Base-by-base conservation (phyloP, 805 yeast genomes). In the Debaryomyces hansenii region DNA sequence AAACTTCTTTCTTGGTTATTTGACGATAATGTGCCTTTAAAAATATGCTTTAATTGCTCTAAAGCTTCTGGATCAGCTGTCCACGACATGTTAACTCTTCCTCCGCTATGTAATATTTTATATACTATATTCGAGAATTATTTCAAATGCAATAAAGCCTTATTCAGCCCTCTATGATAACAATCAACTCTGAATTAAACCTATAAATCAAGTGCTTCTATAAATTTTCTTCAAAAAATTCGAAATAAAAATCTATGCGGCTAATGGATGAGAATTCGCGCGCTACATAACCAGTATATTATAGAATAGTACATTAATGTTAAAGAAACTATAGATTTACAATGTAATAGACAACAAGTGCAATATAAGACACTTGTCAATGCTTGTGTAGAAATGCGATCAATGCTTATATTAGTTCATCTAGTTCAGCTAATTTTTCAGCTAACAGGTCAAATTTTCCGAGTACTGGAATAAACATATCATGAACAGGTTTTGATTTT, bases 21-120 rank as follows among this genome's bases (percentile, higher is more conserved):
- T 10, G 85, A 66, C 2, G 94, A 83, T 52, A 88, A 72, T 2
- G 96, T 81, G n/a, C 88, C 88, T 40, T 77, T 74, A 50, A 91
- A 75, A 21, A 90, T 82, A 16, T 72, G 67, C 41, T 80, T 79
- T 49, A 91, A 74, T 65, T 88, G 94, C 44, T 71, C 74, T 41
- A 87, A 63, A 24, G 85, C 79, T 34, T 74, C 72, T 4, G 75
- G 70, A 57, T 85, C 83, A 4, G 96, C 89, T 6, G 70, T 59
- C 96, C 96, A 90, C 58, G 80, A 62, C 77, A 70, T 74, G 34
- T 20, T 37, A 15, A 20, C 4, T 2, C 24, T 18, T 24, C 7
- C 27, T 14, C 16, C 20, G 14, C 40, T 24, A 24, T 5, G 16
- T 24, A 10, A 12, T 24, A 9, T 31, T 31, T 31, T 9, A 2